Percentiles rank a stretch among this genome's conserved stretches.
These are phyloP conservation scores for Dactylonectria macrodidyma DNA, from an alignment of 2,329 filamentous ascomycete species.

Conservation along the genomic window DNA sequence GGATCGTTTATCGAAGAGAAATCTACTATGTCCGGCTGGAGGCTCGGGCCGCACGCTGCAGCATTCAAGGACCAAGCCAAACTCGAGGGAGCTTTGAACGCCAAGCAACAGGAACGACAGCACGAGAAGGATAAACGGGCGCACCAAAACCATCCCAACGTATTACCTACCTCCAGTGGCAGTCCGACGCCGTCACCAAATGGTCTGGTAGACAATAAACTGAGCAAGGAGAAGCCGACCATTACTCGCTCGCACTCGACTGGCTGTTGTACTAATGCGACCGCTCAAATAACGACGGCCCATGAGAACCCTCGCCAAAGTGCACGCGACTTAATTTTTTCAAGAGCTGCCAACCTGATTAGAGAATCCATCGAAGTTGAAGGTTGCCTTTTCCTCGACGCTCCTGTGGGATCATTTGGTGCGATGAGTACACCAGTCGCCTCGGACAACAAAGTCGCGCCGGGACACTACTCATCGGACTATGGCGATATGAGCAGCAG, in stretches of 20 bases:
- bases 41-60: constrained; percentile 17
- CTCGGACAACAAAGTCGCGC: constrained; percentile 32
- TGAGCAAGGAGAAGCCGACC: not conserved
- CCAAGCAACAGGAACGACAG: constrained; percentile 33
- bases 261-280: not conserved
- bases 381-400: constrained; percentile 53
- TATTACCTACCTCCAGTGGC: too few relatives aligned
- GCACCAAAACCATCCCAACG: too few relatives aligned
- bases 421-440: constrained; percentile 32
- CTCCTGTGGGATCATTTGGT: constrained; percentile 43
- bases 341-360: constrained; percentile 60
- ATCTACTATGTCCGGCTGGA: constrained; percentile 48
- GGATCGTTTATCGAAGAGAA: constrained; percentile 56
- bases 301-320: constrained; percentile 8
- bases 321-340: constrained; percentile 51
- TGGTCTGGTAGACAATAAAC: not conserved
- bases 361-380: constrained; percentile 59
- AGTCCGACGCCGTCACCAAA: not conserved
- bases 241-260: not conserved
- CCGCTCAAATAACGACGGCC: not conserved
- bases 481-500: constrained; percentile 45
- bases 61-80: constrained; percentile 2
- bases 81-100: constrained; percentile 36
- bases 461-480: constrained; percentile 15
- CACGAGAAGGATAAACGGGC: not conserved